Base-by-base conservation (phyloP, 164 flowering plant genomes). In the Piper longum region DNA sequence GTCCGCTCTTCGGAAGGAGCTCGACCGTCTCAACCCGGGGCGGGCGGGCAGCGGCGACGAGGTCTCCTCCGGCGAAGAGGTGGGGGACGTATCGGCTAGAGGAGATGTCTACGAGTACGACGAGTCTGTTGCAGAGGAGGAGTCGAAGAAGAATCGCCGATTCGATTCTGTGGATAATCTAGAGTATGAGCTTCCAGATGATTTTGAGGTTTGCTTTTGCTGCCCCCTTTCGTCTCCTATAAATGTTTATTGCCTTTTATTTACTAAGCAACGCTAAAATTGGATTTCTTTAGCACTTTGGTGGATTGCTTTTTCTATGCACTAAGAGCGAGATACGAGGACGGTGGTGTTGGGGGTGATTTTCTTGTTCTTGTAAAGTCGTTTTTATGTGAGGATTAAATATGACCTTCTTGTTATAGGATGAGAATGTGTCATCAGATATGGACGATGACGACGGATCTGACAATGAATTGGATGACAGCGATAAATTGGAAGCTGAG, bases 111-210 rank as follows among this genome's bases (percentile, higher is more conserved):
- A 88, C 55, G 98, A 93, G 78, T 86, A 86, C 55, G 91, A 88
- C 19, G 95, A 88, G 66, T 79, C 55, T 5, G 41, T 76, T 51
- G 70, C 98, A 0, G 81, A 89, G 72, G 96, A 93, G 75, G 97
- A 89, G 57, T 78, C 84, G 26, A 75, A 41, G 80, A 93, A 78
- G 85, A 93, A 93, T 64, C 75, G 80, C 36, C 74, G 97, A 16
- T 90, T 68, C 60, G 97, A 90, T 43, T 74, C 80, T 1, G 88
- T 93, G 16, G 97, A 93, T n/a, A 93, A 82, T 56, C 75, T 75
- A 16, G 83, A 88, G 69, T 85, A 78, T 54, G 78, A 86, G 79
- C 81, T 90, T 51, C 95, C 97, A 5, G 81, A 84, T 0, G 66
- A 86, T 1, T 86, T 88, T 68, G 71, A 86, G 96, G 97, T 90